Conservation (phyloP, 495 filamentous ascomycete genomes). For the Annulohypoxylon moriforme region DNA sequence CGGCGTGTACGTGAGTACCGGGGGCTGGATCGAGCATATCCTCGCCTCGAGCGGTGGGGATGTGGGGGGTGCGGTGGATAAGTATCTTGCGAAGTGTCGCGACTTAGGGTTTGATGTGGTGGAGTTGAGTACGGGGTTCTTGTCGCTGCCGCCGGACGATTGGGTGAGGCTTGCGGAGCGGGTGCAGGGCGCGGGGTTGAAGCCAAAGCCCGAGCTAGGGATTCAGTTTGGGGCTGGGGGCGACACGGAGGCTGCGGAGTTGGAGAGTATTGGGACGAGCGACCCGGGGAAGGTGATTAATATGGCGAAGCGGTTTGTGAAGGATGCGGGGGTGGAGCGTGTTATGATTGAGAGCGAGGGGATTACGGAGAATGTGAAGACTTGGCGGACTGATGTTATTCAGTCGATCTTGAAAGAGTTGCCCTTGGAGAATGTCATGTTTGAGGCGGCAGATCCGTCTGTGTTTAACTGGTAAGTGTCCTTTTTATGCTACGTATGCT, state of each 20-base stretch:
- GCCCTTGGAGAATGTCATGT: constrained; percentile 68
- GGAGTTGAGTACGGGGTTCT: constrained; percentile 66
- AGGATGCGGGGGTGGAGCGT: constrained; percentile 65
- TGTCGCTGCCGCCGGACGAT: constrained; percentile 66
- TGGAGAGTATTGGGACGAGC: constrained; percentile 64
- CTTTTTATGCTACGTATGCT: too few species aligned
- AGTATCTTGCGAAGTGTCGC: constrained; percentile 64
- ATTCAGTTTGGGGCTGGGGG: constrained; percentile 72
- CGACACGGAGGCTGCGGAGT: constrained; percentile 61
- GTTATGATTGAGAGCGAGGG: constrained; percentile 73
- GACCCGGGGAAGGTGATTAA: constrained; percentile 64
- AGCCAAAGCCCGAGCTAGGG: constrained; percentile 69
- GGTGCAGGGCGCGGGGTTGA: constrained; percentile 63
- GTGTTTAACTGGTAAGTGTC: constrained; percentile 68
- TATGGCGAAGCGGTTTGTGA: constrained; percentile 62
- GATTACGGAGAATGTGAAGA: constrained; percentile 68
- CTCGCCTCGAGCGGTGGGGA: constrained; percentile 59
- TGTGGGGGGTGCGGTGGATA: constrained; percentile 58
- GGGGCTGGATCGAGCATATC: constrained; percentile 68
- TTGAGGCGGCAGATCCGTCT: constrained; percentile 68
- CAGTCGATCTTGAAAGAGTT: constrained; percentile 65
- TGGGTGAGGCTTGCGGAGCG: constrained; percentile 67
- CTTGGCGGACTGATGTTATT: constrained; percentile 69
- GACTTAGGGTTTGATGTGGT: constrained; percentile 67
- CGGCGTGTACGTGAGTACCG: constrained; percentile 67